These are phyloP conservation scores for Clavariopsis aquatica DNA, from an alignment of 495 filamentous ascomycete genomes.

Conservation along the genomic window DNA sequence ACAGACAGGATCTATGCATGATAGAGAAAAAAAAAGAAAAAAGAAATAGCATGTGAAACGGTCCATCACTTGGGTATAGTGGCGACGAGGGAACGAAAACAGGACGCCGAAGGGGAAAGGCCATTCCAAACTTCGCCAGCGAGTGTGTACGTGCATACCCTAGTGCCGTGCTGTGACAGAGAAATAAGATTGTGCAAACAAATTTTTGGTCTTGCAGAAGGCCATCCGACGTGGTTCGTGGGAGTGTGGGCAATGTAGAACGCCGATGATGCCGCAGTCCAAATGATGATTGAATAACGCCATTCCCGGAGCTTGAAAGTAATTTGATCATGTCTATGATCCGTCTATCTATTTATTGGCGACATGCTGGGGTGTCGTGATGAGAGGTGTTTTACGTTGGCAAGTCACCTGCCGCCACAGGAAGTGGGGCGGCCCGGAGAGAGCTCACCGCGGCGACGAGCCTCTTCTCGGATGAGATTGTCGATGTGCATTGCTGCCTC, in stretches of 20 bases:
- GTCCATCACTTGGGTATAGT: slow-evolving; percentile 35
- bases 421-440: slow-evolving; percentile 51
- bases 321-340: slow-evolving; percentile 13
- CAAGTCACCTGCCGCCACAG: slow-evolving; percentile 32
- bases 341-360: slow-evolving; percentile 1
- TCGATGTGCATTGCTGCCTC: slow-evolving; percentile 39
- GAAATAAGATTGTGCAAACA: neutral
- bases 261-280: slow-evolving; percentile 25
- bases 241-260: slow-evolving; percentile 20
- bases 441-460: slow-evolving; percentile 43
- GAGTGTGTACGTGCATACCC: neutral
- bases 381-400: slow-evolving; percentile 1
- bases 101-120: neutral
- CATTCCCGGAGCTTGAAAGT: slow-evolving; percentile 2
- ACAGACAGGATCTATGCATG: slow-evolving; percentile 2
- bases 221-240: neutral
- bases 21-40: slow-evolving; percentile 1
- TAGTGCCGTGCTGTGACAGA: neutral
- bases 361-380: neutral
- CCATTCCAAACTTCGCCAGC: neutral
- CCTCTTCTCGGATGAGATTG: slow-evolving; percentile 44
- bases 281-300: slow-evolving; percentile 6
- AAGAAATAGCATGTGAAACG: slow-evolving; percentile 11
- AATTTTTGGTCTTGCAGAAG: slow-evolving; percentile 9
- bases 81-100: slow-evolving; percentile 19